Evolutionary conservation across 495 filamentous ascomycete genomes (phyloP).

Genomic region (Penicillium canescens): DNA sequence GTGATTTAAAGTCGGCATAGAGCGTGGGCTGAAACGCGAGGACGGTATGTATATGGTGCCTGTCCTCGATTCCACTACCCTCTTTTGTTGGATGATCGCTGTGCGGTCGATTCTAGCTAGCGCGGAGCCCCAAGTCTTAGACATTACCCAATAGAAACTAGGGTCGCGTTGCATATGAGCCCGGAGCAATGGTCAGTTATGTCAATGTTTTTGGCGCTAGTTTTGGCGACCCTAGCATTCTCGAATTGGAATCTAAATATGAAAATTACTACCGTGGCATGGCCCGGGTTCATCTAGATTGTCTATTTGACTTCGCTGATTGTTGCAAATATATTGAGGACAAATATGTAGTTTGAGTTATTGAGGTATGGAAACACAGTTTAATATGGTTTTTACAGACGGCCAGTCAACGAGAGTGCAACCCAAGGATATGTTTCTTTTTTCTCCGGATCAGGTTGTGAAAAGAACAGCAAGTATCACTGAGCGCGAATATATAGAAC

Average conservation of each 20-base stretch:
- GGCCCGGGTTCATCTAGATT: neutral
- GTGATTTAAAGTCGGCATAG: neutral
- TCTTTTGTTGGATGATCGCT: constrained; percentile 7
- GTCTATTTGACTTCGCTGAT: constrained; percentile 4
- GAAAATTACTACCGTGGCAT: constrained; percentile 8
- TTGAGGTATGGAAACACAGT: constrained; percentile 10
- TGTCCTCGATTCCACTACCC: constrained; percentile 8
- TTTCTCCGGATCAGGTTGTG: neutral
- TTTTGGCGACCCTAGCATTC: neutral
- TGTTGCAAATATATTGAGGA: constrained; percentile 6
- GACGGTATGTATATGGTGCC: neutral
- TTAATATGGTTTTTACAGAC: constrained; percentile 3
- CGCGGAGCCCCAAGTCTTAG: neutral
- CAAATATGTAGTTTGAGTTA: constrained; percentile 4
- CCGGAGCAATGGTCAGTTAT: constrained; percentile 5
- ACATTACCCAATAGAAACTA: neutral
- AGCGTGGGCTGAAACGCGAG: constrained; percentile 2
- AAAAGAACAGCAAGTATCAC: neutral
- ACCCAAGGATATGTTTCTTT: constrained; percentile 9
- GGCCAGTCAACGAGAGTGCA: neutral
- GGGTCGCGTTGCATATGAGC: neutral
- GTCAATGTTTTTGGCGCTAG: constrained; percentile 3
- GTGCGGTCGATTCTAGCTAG: constrained; percentile 12
- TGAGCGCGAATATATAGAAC: neutral
- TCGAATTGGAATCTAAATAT: constrained; percentile 1